A percentile compares a stretch with the other conserved stretches of the same genome.
phyloP scores from a whole-genome alignment of 257 asterid genomes.

The Linderniella brevidens region DNA sequence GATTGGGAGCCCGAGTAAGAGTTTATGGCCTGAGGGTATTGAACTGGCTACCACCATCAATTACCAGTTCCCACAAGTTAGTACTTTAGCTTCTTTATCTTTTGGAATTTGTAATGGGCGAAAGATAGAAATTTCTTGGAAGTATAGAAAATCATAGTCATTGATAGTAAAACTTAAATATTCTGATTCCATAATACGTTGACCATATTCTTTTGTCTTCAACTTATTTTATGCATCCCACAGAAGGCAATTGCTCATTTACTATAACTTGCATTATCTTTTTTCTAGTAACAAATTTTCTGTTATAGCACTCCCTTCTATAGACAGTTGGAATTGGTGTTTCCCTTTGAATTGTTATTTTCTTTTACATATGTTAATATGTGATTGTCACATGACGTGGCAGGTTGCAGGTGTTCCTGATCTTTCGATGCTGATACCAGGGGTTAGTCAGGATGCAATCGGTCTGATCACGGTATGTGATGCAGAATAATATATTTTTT shows the following conservation, averaged over 20 bases:
- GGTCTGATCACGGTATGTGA: conserved; percentile 48
- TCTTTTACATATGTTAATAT: conserved; percentile 2
- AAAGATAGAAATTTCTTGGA: no score
- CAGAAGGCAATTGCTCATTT: no score
- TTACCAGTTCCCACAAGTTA: conserved; percentile 74
- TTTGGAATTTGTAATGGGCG: not conserved
- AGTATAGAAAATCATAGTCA: no score
- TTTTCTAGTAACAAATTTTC: no score
- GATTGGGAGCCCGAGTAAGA: conserved; percentile 62
- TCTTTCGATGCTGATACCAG: conserved; percentile 44
- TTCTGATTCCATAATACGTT: no score
- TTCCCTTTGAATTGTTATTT: not conserved
- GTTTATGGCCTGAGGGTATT: conserved; percentile 67
- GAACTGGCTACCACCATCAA: conserved; percentile 67
- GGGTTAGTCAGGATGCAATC: conserved; percentile 47
- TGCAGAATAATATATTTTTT: not conserved
- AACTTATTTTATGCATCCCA: no score
- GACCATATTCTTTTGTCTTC: no score
- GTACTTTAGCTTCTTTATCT: conserved; percentile 9
- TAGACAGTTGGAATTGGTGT: not conserved
- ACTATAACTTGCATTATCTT: no score
- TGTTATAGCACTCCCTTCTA: no score
- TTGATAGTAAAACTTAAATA: no score
- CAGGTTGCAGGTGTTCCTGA: conserved; percentile 42
- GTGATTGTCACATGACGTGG: conserved; percentile 1